Evolutionary conservation across 116 monocot species (phyloP), one percentile per base, ranked within the genome.

Genomic region (Iris pallida): DNA sequence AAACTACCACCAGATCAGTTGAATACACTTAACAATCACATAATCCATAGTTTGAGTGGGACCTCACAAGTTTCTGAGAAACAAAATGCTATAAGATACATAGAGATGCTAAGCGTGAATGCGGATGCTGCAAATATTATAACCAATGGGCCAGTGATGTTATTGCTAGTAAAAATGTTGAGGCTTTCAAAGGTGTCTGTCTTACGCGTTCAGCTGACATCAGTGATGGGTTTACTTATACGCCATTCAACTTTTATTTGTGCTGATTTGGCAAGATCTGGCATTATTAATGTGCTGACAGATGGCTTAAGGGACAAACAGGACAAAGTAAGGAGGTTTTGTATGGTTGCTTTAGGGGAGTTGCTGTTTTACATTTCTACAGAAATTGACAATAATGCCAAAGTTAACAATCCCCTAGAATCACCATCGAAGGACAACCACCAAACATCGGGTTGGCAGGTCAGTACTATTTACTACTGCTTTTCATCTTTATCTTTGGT

Each of bases 301-400:
- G 82, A 88, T 87, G 90, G 98, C 4, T 69, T 98, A 65, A 92
- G 98, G 68, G 98, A 98, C 54, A 93, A 90, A 67, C 81, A 88
- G 18, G 98, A 98, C 55, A 92, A 89, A 77, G 73, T 93, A 43
- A 90, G 98, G 75, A 88, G 92, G 64, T 90, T 83, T 47, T 98
- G 76, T 67, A 98, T 98, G 98, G 93, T 90, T 82, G 90, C 93
- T 49, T 72, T 98, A 47, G 98, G 98, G 20, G 98, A 98, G 59
- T 66, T 98, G 69, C 72, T 98, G 8, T 98, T 92, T 79, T 98
- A 98, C 74, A 88, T 98, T 65, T 90, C 93, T 67, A 92, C 98
- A 45, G 85, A 85, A 57, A 75, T 48, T 73, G 90, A 84, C 61
- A 70, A 78, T 14, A 57, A 58, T 58, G 56, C 47, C 19, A 85